Base-by-base conservation (phyloP, 352 stramenopile genomes). In the Phytopythium boreale region DNA sequence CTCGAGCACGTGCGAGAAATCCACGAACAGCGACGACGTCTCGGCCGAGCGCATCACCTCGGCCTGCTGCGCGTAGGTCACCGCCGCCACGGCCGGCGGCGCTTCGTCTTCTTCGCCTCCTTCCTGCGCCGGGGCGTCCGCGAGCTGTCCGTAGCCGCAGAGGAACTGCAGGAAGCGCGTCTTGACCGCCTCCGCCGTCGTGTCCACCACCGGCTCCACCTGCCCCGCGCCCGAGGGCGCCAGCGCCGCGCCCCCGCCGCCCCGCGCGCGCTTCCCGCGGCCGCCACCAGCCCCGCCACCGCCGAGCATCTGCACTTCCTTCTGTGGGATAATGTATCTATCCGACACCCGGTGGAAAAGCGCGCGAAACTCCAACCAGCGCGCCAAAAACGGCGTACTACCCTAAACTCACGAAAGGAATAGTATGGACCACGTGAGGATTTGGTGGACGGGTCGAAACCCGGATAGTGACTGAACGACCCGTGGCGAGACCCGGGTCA, bases 1-100 rank as follows among this genome's bases (percentile, higher is more conserved):
- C 69, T 92, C 84, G 51, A 95, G 71, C 59, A 95, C 82, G 59
- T 92, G 84, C 37, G 87, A 84, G 59, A 93, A 93, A 72, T 95
- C 87, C 51, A 95, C 87, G 64, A 95, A 95, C 10, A 95, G 74
- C 57, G 87, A 95, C 47, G 87, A 95, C 29, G 87, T 95, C 72
- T 95, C 87, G 1, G 83, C 91, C 52, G 91, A 80, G 61, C 84
- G 87, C 87, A 95, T 95, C 53, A 95, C 82, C 51, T 95, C 83
- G 36, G 84, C 84, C 66, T 95, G 87, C 61, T 95, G 87, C 53
- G 76, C 84, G 73, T 95, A 95, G 53, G 88, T 93, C 31, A 93
- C 81, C 12, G 17, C 47, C 22, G 17, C 47, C 22, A 34, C 29
- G 29, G 47, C 8, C 22, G 47, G 0, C 43, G 27, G 12, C 9